Conservation (phyloP, 495 filamentous ascomycete genomes). For the Penicillium parvum region DNA sequence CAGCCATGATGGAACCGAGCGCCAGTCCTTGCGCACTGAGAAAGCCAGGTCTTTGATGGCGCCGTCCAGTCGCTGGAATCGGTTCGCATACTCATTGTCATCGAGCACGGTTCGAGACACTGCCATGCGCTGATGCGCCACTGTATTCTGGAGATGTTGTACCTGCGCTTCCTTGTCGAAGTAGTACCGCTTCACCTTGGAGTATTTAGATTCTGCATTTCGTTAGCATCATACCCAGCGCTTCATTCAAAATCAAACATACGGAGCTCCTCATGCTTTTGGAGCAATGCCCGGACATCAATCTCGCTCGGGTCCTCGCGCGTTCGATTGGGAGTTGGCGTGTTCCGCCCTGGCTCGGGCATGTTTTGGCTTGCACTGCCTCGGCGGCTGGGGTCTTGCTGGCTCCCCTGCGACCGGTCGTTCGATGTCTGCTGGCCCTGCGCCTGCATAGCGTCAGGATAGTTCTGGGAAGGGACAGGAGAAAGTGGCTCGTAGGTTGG, state of each 20-base stretch:
- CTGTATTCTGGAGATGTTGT: slow-evolving; percentile 90
- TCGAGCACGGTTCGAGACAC: slow-evolving; percentile 93
- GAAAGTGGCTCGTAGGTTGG: slow-evolving; percentile 49
- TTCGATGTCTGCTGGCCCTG: background rate
- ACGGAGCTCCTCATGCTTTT: slow-evolving; percentile 63
- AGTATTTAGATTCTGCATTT: slow-evolving; percentile 79
- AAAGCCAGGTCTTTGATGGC: slow-evolving; percentile 94
- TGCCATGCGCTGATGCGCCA: slow-evolving; percentile 91
- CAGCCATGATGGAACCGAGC: slow-evolving; percentile 73
- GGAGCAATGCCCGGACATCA: slow-evolving; percentile 39
- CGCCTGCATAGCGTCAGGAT: slow-evolving; percentile 33
- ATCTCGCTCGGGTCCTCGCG: slow-evolving; percentile 52
- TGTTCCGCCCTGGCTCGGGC: slow-evolving; percentile 53
- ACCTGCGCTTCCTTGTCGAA: slow-evolving; percentile 94
- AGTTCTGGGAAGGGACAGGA: slow-evolving; percentile 22
- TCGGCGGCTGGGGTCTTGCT: slow-evolving; percentile 13
- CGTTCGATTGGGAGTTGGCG: slow-evolving; percentile 50
- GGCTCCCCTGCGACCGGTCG: slow-evolving; percentile 12
- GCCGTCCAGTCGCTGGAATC: slow-evolving; percentile 90
- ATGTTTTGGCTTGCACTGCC: slow-evolving; percentile 28
- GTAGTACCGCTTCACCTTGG: slow-evolving; percentile 95
- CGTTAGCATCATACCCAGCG: slow-evolving; percentile 4
- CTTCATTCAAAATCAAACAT: slow-evolving; percentile 23
- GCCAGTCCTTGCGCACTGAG: slow-evolving; percentile 92
- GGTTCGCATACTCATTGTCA: slow-evolving; percentile 87